Conservation (phyloP, 768 basidiomycete species). For the Megacollybia marginata region DNA sequence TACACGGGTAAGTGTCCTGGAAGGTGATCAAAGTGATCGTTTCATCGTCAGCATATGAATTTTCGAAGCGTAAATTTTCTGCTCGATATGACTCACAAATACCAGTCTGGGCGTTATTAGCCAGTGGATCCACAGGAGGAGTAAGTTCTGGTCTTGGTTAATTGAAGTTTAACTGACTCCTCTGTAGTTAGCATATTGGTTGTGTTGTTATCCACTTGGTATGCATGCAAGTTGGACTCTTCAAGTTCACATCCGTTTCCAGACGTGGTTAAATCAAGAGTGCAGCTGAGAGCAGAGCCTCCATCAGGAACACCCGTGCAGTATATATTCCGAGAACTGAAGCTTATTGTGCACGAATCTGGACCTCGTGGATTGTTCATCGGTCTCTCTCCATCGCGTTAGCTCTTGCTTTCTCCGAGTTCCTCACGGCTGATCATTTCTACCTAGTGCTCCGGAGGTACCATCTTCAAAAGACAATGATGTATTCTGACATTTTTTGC, state of each 20-base stretch:
- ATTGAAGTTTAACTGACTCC: conserved; percentile 1
- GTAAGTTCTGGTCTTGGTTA: conserved; percentile 32
- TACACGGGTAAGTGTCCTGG: conserved; percentile 52
- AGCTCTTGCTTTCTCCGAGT: conserved; percentile 17
- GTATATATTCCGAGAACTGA: conserved; percentile 73
- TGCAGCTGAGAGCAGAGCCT: conserved; percentile 73
- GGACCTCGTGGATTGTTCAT: conserved; percentile 73
- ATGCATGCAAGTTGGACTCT: background rate
- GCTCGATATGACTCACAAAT: conserved; percentile 55
- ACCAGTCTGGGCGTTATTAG: conserved; percentile 80
- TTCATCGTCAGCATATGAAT: conserved; percentile 70
- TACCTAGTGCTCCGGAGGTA: background rate
- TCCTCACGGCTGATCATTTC: background rate
- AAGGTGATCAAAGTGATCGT: background rate
- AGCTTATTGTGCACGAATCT: conserved; percentile 56
- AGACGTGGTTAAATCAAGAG: conserved; percentile 90
- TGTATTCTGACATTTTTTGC: background rate
- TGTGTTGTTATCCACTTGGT: conserved; percentile 88
- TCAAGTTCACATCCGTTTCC: background rate
- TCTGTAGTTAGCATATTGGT: conserved; percentile 79
- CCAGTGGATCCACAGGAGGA: conserved; percentile 78
- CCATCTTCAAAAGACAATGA: conserved; percentile 1
- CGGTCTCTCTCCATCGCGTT: conserved; percentile 71
- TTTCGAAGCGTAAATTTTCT: conserved; percentile 71
- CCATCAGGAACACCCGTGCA: conserved; percentile 66